Percentiles rank a stretch among this genome's conserved stretches.
These are phyloP conservation scores for Mucor sp. DNA, from an alignment of 371 early-diverging fungal genomes.

Conservation along the genomic window DNA sequence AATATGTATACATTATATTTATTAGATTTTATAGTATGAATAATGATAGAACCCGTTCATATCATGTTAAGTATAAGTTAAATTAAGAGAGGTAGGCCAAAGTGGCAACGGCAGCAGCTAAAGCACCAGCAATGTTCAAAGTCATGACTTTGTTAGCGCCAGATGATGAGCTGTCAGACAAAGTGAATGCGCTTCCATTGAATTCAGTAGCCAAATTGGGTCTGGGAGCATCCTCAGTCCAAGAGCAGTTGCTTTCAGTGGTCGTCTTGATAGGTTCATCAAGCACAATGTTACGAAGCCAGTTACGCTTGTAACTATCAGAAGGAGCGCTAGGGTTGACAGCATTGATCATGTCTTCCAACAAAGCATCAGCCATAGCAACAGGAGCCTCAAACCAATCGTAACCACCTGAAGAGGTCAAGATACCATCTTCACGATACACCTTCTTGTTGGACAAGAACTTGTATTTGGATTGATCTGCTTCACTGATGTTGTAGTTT, in stretches of 20 bases:
- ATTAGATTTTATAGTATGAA: background rate
- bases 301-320: constrained; percentile 48
- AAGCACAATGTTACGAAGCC: constrained; percentile 73
- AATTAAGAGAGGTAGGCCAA: constrained; percentile 2
- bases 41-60: background rate
- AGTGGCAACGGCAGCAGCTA: constrained; percentile 3
- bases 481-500: constrained; percentile 55
- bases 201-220: constrained; percentile 52
- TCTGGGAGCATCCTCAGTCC: constrained; percentile 50
- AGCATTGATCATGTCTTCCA: constrained; percentile 71
- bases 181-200: constrained; percentile 31
- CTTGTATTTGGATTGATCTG: constrained; percentile 51
- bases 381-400: constrained; percentile 76
- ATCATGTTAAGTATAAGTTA: background rate
- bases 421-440: constrained; percentile 70
- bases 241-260: constrained; percentile 56
- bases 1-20: background rate
- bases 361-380: constrained; percentile 67
- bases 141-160: background rate
- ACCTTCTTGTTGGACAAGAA: constrained; percentile 65
- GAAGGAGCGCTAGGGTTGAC: constrained; percentile 62
- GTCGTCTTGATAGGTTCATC: constrained; percentile 50
- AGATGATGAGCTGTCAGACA: background rate
- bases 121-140: background rate
- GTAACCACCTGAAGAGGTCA: constrained; percentile 61